These are phyloP conservation scores for Fusarium sp. DNA, from an alignment of 2,329 filamentous ascomycete genomes.

Conservation along the genomic window DNA sequence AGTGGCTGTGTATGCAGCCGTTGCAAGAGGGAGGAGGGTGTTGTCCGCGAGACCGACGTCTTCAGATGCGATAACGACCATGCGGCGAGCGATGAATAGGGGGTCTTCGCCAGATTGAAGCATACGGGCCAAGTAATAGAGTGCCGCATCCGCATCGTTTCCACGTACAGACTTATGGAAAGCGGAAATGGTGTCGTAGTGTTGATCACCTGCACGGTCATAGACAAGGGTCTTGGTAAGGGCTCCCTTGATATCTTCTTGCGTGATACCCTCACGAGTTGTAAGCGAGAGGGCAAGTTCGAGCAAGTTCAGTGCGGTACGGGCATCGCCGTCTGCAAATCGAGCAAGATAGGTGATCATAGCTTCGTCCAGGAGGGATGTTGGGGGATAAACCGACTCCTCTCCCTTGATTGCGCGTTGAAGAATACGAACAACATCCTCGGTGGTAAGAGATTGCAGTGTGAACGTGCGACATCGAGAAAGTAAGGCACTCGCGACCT, in stretches of 20 bases:
- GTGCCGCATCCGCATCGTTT: conserved; percentile 85
- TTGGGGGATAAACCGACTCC: conserved; percentile 58
- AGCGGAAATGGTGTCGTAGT: conserved; percentile 97
- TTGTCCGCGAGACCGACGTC: conserved; percentile 94
- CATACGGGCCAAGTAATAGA: conserved; percentile 98
- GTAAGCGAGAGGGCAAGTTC: conserved; percentile 86
- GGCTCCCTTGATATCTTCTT: conserved; percentile 82
- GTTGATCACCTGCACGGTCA: conserved; percentile 93
- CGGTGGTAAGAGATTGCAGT: conserved; percentile 79
- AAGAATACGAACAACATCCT: conserved; percentile 82
- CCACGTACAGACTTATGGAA: conserved; percentile 97
- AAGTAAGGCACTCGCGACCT: conserved; percentile 88
- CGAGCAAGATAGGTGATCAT: conserved; percentile 85
- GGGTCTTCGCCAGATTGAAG: conserved; percentile 95
- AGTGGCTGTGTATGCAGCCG: conserved; percentile 86
- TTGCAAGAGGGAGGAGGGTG: conserved; percentile 85
- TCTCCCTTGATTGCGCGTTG: conserved; percentile 80
- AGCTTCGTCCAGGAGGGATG: conserved; percentile 79
- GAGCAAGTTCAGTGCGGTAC: conserved; percentile 92
- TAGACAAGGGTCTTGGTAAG: conserved; percentile 95
- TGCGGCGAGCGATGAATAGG: conserved; percentile 89
- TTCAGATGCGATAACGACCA: conserved; percentile 95
- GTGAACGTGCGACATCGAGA: conserved; percentile 94
- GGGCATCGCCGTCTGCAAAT: conserved; percentile 93
- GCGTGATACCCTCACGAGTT: conserved; percentile 73